Percentiles rank a stretch among this genome's conserved stretches.
These are phyloP conservation scores for Thielaviopsis populi DNA, from an alignment of 2,329 filamentous ascomycete genomes.

Conservation along the genomic window DNA sequence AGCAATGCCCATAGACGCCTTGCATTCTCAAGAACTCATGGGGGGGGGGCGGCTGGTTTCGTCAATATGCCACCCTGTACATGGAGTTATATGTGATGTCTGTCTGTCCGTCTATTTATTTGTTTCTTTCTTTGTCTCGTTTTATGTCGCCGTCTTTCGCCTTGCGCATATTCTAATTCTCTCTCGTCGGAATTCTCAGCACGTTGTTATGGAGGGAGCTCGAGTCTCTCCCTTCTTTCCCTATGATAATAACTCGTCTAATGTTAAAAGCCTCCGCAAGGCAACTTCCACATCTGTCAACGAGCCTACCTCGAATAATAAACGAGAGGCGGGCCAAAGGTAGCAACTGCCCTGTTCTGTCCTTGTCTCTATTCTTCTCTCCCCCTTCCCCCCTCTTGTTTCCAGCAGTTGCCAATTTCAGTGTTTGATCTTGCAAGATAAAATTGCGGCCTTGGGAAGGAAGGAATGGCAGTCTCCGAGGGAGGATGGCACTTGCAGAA, in stretches of 20 bases:
- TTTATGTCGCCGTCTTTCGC: neutral
- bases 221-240: neutral
- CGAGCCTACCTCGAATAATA: neutral
- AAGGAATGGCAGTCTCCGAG: slow-evolving; percentile 2
- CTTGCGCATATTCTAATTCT: too few relatives aligned
- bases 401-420: neutral
- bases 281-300: too few relatives aligned
- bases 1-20: neutral
- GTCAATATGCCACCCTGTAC: neutral
- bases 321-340: neutral
- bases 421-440: neutral
- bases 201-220: neutral
- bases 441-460: neutral
- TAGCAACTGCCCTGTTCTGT: neutral
- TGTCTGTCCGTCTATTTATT: neutral
- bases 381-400: neutral
- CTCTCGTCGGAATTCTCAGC: too few relatives aligned
- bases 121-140: neutral
- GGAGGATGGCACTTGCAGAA: neutral
- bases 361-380: neutral
- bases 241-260: neutral
- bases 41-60: neutral
- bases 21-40: neutral
- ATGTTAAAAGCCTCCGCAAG: neutral
- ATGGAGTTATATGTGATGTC: neutral